Evolutionary conservation across 2,329 filamentous ascomycete species (phyloP).

Genomic region (Corynespora cassiicola): DNA sequence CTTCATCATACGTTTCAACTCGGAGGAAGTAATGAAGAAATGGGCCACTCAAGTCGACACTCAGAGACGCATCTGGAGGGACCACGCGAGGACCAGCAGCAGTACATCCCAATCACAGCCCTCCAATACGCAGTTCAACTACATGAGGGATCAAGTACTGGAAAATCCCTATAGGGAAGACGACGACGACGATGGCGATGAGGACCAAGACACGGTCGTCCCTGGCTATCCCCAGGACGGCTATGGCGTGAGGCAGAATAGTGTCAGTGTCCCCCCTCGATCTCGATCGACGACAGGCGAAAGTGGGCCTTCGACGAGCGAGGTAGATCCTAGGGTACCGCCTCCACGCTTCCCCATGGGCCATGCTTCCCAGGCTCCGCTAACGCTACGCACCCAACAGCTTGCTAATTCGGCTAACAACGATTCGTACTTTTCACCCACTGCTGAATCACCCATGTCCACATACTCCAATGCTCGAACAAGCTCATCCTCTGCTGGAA

Average conservation of each 20-base stretch:
- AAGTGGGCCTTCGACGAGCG: conserved; percentile 60
- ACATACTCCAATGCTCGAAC: conserved; percentile 63
- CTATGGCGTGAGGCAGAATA: conserved; percentile 68
- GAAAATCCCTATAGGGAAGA: conserved; percentile 82
- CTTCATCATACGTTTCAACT: conserved; percentile 91
- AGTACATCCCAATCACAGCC: conserved; percentile 58
- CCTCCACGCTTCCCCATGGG: conserved; percentile 76
- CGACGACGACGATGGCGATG: conserved; percentile 63
- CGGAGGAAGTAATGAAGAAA: conserved; percentile 91
- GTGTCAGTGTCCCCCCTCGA: conserved; percentile 76
- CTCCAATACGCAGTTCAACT: conserved; percentile 77
- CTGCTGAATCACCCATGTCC: conserved; percentile 78
- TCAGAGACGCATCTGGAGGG: conserved; percentile 66
- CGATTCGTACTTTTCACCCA: conserved; percentile 93
- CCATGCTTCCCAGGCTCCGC: conserved; percentile 54
- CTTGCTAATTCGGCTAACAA: conserved; percentile 70
- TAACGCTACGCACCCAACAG: conserved; percentile 74
- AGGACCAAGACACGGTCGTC: conserved; percentile 49
- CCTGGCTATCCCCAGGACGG: conserved; percentile 49
- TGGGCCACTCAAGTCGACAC: conserved; percentile 83
- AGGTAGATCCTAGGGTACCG: conserved; percentile 59
- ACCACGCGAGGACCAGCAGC: conserved; percentile 58
- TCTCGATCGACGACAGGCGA: conserved; percentile 79
- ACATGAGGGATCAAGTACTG: conserved; percentile 74
- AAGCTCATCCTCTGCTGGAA: conserved; percentile 73